Evolutionary conservation across 352 stramenopile species (phyloP).

Genomic region (Globisporangium takayamanum): DNA sequence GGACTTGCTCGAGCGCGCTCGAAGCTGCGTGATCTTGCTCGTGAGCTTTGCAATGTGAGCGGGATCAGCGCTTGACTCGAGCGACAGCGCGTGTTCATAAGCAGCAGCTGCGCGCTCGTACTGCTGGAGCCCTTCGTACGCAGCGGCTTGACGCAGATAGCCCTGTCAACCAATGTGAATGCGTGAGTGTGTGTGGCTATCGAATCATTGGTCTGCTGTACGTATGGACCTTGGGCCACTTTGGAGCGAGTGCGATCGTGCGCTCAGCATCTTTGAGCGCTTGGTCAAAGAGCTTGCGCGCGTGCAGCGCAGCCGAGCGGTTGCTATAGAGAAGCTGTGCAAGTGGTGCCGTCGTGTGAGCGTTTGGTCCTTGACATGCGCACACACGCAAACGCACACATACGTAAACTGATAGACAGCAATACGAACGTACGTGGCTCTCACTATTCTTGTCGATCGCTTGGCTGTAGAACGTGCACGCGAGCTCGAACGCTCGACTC

Average conservation of each 20-base stretch:
- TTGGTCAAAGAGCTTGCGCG: conserved; percentile 58
- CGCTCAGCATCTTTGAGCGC: conserved; percentile 81
- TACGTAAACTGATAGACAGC: not conserved
- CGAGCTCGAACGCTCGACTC: conserved; percentile 35
- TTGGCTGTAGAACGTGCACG: conserved; percentile 45
- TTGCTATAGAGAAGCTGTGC: conserved; percentile 77
- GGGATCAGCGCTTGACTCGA: conserved; percentile 40
- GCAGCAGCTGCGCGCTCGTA: conserved; percentile 58
- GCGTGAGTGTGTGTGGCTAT: not conserved
- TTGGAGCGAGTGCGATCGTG: conserved; percentile 71
- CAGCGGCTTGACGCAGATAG: conserved; percentile 87
- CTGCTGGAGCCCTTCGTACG: conserved; percentile 56
- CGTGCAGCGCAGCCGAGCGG: conserved; percentile 74
- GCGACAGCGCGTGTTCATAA: conserved; percentile 61
- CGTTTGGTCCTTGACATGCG: too few species aligned
- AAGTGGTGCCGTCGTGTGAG: not conserved
- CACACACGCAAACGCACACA: not conserved
- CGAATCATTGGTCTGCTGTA: not conserved
- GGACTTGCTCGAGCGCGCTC: not conserved
- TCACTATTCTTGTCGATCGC: conserved; percentile 37
- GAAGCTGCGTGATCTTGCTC: conserved; percentile 10
- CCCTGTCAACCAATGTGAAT: conserved; percentile 21
- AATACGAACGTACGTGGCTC: conserved; percentile 37
- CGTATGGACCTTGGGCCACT: conserved; percentile 81
- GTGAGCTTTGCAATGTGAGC: conserved; percentile 63